phyloP scores from a whole-genome alignment of 2,329 filamentous ascomycete genomes.

The Hymenoscyphus infarciens region DNA sequence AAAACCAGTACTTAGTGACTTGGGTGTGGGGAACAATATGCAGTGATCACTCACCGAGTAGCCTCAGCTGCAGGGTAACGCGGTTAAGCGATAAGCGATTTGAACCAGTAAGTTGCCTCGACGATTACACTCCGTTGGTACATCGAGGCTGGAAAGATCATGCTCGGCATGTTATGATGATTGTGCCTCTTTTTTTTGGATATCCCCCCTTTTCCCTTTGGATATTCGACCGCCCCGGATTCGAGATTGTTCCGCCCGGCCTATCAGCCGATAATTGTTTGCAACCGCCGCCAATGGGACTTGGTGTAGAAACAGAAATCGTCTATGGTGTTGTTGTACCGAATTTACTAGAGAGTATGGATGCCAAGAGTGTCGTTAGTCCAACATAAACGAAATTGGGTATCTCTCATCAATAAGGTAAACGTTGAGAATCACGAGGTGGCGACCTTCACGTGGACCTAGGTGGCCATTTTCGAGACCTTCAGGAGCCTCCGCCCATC shows the following conservation, averaged over 20 bases:
- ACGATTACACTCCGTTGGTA: neutral
- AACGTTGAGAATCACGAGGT: neutral
- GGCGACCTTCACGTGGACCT: neutral
- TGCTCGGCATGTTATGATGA: neutral
- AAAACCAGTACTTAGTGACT: neutral
- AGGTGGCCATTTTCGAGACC: neutral
- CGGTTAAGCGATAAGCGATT: constrained; percentile 4
- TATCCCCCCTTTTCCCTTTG: neutral
- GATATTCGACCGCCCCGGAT: neutral
- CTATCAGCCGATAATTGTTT: neutral
- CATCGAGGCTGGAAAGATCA: neutral
- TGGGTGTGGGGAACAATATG: neutral
- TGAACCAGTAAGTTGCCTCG: neutral
- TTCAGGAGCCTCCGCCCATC: neutral
- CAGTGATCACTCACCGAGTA: constrained; percentile 3
- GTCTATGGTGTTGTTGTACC: neutral
- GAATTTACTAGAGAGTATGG: no score
- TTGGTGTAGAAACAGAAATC: neutral
- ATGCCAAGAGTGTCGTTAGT: no score
- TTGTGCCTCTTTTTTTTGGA: neutral
- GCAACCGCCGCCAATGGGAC: neutral
- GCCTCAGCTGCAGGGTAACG: neutral
- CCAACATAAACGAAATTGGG: no score
- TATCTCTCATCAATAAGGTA: no score
- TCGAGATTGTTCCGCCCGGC: neutral